Base-by-base conservation (phyloP, 139 green algal genomes). In the Asterochloris erici region DNA sequence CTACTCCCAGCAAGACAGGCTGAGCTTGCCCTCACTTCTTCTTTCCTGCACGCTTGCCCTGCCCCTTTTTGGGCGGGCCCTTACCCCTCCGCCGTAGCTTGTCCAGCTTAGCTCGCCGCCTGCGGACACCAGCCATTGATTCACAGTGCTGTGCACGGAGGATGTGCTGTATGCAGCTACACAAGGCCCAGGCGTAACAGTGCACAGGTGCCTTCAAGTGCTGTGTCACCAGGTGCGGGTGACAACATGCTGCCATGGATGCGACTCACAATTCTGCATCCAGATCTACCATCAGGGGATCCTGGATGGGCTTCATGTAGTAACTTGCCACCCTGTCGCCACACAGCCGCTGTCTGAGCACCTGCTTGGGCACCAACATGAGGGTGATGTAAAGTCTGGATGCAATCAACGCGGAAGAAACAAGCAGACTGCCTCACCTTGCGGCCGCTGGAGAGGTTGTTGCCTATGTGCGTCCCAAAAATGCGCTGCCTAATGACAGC, bases 401-500 rank as follows among this genome's bases (percentile, higher is more conserved):
- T 54, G 38, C 38, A 54, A 2, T 54, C 6, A 54, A 6, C 38
- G 38, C 38, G 4, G 6, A 2, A 54, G 6, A 2, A 54, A 10
- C 38, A 54, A 54, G 38, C 38, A 54, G 6, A 6, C 38, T 54
- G 38, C 38, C 38, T 54, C 38, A 54, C 38, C 83, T 95, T 95
- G 26, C 92, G 85, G 12, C 91, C 91, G 10, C 88, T 93, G n/a
- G 85, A 83, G 78, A 94, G 69, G 23, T 88, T 88, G 78, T 95
- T 91, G 29, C 91, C 91, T 66, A 93, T 90, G 73, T 92, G 85
- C 0, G 81, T 91, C 24, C 91, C 91, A 84, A 95, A 95, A 14
- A 95, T 94, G 26, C 89, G 82, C 11, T 89, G 80, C 29, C 84
- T 82, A 6, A 92, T 81, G 47, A 60, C 76, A 60, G 76, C 76